phyloP scores from a whole-genome alignment of 2,329 filamentous ascomycete species.

The Epichloe baconii region DNA sequence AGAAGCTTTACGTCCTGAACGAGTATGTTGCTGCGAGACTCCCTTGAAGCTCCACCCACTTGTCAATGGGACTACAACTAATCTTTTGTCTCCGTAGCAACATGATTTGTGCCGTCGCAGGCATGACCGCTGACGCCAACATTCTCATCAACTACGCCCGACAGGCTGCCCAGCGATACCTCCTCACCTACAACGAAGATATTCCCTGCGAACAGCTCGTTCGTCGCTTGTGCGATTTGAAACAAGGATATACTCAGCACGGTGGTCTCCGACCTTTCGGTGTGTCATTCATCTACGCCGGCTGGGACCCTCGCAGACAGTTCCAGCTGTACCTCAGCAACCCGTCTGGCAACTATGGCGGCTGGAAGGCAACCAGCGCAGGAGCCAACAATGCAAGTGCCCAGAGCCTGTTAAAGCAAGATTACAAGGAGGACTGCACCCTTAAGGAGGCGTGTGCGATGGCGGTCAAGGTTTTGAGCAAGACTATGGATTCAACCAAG shows the following conservation, averaged over 20 bases:
- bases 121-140: conserved; percentile 98
- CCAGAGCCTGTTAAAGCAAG: conserved; percentile 93
- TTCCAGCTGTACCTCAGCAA: conserved; percentile 99
- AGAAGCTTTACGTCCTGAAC: conserved; percentile 99
- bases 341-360: conserved; percentile 95
- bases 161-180: conserved; percentile 91
- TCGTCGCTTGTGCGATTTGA: conserved; percentile 88
- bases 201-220: conserved; percentile 99
- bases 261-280: conserved; percentile 96
- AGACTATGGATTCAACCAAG: conserved; percentile 99
- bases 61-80: not conserved
- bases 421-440: conserved; percentile 97
- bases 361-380: conserved; percentile 97
- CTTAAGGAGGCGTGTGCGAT: conserved; percentile 93
- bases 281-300: conserved; percentile 98
- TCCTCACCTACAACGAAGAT: conserved; percentile 98
- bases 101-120: conserved; percentile 98
- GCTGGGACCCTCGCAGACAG: conserved; percentile 88
- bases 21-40: conserved; percentile 48
- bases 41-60: too few relatives aligned
- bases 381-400: conserved; percentile 97
- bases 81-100: conserved; percentile 46
- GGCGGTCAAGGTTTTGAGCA: conserved; percentile 97
- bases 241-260: conserved; percentile 98
- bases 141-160: conserved; percentile 99